Base-by-base conservation (phyloP, 2,329 filamentous ascomycete genomes). In the Pseudogymnoascus sp. region DNA sequence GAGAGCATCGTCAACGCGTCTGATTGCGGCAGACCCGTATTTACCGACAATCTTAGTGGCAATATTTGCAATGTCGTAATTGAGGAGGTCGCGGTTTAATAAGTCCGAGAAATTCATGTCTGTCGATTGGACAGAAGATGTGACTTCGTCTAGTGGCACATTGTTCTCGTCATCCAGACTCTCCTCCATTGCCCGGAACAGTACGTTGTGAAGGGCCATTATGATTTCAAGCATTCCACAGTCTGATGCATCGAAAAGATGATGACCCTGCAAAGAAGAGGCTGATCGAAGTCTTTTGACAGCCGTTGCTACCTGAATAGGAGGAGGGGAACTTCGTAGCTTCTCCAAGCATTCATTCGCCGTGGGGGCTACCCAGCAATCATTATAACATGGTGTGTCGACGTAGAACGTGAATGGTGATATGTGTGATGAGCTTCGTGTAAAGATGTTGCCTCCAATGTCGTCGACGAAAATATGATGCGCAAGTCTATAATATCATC, bases 61-160 rank as follows among this genome's bases (percentile, higher is more conserved):
- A 49, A 49, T 49, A 49, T 49, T 49, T 49, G 42, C 42, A n/a
- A 49, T 28, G 42, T 49, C 42, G 42, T 49, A 49, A 49, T 49
- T 49, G 42, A 49, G 42, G 14, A 49, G 42, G 42, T 49, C 42
- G 23, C 42, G 42, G 6, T 49, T 49, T 14, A 49, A 23, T 49
- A 49, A 25, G 42, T 49, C 42, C 7, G 42, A 49, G 14, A 49
- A 49, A 49, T 49, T 49, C 23, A 28, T 14, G 14, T 49, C 42
- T 28, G 42, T n/a, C 16, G 42, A 49, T 49, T 49, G 42, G 23
- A 14, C 16, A 14, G 42, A 49, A 16, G 42, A 28, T 0, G 12
- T 16, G 42, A 23, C 42, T 8, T 49, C 42, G 23, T 49, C 42
- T 8, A 49, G 14, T 49, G 42, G 42, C 42, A 49, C 42, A 16